Conservation (phyloP, 805 yeast genomes). For the Debaryomyces castellii region DNA sequence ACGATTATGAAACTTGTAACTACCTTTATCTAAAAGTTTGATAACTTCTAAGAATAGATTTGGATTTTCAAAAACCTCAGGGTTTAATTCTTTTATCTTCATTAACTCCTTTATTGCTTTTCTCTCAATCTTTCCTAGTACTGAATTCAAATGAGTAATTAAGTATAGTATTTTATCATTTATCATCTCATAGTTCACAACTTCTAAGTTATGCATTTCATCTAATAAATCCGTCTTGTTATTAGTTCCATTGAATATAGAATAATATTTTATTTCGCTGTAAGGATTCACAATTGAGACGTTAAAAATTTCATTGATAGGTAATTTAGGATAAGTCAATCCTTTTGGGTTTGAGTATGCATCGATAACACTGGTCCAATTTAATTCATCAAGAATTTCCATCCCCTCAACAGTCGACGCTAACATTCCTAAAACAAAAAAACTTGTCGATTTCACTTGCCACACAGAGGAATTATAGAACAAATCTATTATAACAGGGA, state of each 20-base stretch:
- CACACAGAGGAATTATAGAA: conserved; percentile 39
- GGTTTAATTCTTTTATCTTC: conserved; percentile 48
- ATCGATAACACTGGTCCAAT: conserved; percentile 51
- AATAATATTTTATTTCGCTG: conserved; percentile 21
- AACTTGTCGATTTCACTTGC: conserved; percentile 74
- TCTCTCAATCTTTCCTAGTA: conserved; percentile 43
- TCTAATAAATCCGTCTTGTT: conserved; percentile 9
- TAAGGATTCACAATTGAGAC: conserved; percentile 23
- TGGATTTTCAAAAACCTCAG: conserved; percentile 54
- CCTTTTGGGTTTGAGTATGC: conserved; percentile 15
- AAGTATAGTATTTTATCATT: conserved; percentile 27
- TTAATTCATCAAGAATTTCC: conserved; percentile 78
- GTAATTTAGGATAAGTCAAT: conserved; percentile 20
- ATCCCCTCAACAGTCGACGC: conserved; percentile 74
- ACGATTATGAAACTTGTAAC: conserved; percentile 63
- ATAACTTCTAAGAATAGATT: conserved; percentile 52
- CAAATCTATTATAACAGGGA: conserved; percentile 46
- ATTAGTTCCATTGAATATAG: conserved; percentile 18
- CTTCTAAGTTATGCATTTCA: conserved; percentile 8
- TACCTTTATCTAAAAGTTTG: conserved; percentile 53
- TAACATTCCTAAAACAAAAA: conserved; percentile 72
- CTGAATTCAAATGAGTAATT: conserved; percentile 52
- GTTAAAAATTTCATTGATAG: conserved; percentile 14
- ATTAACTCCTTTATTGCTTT: conserved; percentile 59
- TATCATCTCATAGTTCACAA: conserved; percentile 12